phyloP scores from a whole-genome alignment of 129 eudicot species.

The Escallonia herrerae region DNA sequence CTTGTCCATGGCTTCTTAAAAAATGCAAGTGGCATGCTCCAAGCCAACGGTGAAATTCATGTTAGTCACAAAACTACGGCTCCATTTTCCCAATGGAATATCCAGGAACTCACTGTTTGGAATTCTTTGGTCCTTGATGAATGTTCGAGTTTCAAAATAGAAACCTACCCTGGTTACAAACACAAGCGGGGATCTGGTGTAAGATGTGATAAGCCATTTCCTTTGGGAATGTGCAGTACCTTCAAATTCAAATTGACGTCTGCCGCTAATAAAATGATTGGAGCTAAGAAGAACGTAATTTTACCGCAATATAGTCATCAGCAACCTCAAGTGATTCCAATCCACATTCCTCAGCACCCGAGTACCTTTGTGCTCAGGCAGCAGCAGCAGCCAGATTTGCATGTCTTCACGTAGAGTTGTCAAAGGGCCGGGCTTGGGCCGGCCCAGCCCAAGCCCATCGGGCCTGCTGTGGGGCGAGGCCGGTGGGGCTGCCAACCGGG shows the following conservation, averaged over 20 bases:
- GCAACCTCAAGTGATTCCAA: too few relatives aligned
- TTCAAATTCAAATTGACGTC: conserved; percentile 30
- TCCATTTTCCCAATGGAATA: conserved; percentile 50
- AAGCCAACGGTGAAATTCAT: conserved; percentile 47
- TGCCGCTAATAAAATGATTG: neutral
- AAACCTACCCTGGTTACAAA: conserved; percentile 62
- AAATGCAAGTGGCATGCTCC: conserved; percentile 47
- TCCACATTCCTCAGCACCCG: too few relatives aligned
- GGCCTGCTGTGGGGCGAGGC: too few relatives aligned
- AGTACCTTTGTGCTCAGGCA: too few relatives aligned
- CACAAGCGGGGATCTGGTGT: conserved; percentile 62
- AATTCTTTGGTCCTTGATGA: conserved; percentile 25
- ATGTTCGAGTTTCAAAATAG: conserved; percentile 26
- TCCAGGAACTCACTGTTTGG: conserved; percentile 38
- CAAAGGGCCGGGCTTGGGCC: too few relatives aligned
- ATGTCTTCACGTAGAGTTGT: too few relatives aligned
- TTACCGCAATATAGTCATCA: too few relatives aligned
- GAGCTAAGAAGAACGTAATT: too few relatives aligned
- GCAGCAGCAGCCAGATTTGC: too few relatives aligned
- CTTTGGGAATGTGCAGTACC: conserved; percentile 45
- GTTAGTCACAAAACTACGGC: conserved; percentile 48
- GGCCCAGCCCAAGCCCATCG: too few relatives aligned
- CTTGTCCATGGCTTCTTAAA: conserved; percentile 48
- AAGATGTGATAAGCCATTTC: conserved; percentile 39
- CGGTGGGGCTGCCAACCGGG: too few relatives aligned